phyloP scores from a whole-genome alignment of 139 green algal species.

The Chlamydomonas sp. region DNA sequence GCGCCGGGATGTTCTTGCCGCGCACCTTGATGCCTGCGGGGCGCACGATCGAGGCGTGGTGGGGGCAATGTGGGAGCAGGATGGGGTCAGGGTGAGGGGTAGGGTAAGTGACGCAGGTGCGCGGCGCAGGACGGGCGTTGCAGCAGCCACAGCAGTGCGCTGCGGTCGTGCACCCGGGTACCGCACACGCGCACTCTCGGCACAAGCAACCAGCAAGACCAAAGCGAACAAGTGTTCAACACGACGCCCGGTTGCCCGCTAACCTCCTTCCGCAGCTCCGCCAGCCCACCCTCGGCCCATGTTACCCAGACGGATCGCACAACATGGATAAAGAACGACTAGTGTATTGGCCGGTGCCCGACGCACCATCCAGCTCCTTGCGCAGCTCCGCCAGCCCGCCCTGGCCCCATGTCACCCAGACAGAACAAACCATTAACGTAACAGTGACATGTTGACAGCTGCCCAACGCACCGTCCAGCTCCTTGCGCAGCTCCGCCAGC shows the following conservation, averaged over 20 bases:
- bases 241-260: too few relatives aligned
- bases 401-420: slow-evolving; percentile 11
- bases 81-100: not conserved
- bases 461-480: slow-evolving; percentile 54
- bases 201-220: too few relatives aligned
- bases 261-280: too few relatives aligned
- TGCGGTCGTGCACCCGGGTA: too few relatives aligned
- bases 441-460: not conserved
- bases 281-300: too few relatives aligned
- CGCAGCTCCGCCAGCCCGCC: not conserved
- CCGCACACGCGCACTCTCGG: too few relatives aligned
- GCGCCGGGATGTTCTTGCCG: slow-evolving; percentile 89
- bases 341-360: too few relatives aligned
- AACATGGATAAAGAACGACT: too few relatives aligned
- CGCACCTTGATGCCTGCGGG: slow-evolving; percentile 89
- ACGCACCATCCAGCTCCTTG: too few relatives aligned
- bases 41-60: slow-evolving; percentile 6
- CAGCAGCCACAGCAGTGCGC: not conserved
- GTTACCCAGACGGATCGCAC: too few relatives aligned
- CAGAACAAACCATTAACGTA: not conserved
- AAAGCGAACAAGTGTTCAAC: too few relatives aligned
- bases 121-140: not conserved
- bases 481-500: slow-evolving; percentile 75
- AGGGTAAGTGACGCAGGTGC: not conserved
- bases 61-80: not conserved